Conservation (phyloP, 805 yeast species). For the Metschnikowia lochheadii region DNA sequence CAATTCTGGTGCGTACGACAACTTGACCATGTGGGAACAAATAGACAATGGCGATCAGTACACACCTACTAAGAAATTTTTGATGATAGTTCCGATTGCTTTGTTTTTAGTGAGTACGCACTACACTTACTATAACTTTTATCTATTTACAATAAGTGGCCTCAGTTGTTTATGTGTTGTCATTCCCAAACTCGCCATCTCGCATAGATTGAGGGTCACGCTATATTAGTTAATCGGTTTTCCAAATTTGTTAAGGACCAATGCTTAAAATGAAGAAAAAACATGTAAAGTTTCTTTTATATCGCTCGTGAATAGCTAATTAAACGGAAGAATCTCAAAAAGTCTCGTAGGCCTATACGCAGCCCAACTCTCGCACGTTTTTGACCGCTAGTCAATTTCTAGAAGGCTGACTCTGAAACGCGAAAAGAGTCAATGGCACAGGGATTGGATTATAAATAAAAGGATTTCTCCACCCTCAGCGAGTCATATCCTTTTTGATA, state of each 20-base stretch:
- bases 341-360: background rate
- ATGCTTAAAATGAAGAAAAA: background rate
- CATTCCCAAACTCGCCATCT: constrained; percentile 82
- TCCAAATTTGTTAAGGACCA: background rate
- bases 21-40: constrained; percentile 98
- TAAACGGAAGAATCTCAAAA: background rate
- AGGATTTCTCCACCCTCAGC: background rate
- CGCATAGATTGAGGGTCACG: constrained; percentile 74
- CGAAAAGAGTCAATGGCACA: constrained; percentile 13
- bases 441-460: constrained; percentile 2
- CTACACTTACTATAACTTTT: constrained; percentile 79
- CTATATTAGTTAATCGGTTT: constrained; percentile 22
- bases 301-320: background rate
- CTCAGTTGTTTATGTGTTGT: constrained; percentile 82
- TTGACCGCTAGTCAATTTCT: background rate
- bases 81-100: constrained; percentile 88
- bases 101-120: constrained; percentile 85
- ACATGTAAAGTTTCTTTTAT: background rate
- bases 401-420: constrained; percentile 4
- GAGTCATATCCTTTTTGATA: background rate
- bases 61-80: constrained; percentile 92
- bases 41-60: constrained; percentile 93
- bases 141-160: constrained; percentile 73
- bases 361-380: constrained; percentile 1
- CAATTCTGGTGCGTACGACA: constrained; percentile 93